These are phyloP conservation scores for Ophiostoma triangulosporum DNA, from an alignment of 2,329 filamentous ascomycete species.

Conservation along the genomic window DNA sequence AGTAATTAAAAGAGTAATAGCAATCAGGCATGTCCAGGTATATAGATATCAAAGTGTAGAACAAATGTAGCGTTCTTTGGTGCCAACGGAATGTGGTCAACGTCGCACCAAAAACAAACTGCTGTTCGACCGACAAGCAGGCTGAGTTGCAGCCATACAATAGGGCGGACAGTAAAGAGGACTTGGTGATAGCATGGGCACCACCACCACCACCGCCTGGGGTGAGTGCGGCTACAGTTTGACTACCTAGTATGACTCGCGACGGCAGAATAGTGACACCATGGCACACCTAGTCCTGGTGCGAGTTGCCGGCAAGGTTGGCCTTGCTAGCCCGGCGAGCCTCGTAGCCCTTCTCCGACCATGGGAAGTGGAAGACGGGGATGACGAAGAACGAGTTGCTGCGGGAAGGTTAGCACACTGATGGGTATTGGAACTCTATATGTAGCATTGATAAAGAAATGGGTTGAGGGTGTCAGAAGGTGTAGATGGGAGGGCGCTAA, in stretches of 20 bases:
- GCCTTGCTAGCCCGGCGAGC: slow-evolving; percentile 25
- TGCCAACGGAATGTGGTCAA: background rate
- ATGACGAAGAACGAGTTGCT: slow-evolving; percentile 84
- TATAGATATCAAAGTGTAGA: background rate
- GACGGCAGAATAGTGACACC: background rate
- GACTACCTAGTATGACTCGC: background rate
- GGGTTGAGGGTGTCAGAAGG: background rate
- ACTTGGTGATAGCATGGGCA: background rate
- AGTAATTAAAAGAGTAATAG: background rate
- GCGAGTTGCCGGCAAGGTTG: slow-evolving; percentile 32
- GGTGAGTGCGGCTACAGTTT: too few species aligned
- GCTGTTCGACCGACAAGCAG: background rate
- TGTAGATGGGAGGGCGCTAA: background rate
- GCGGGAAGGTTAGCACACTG: slow-evolving; percentile 5
- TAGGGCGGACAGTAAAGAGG: background rate
- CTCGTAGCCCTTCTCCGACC: slow-evolving; percentile 66
- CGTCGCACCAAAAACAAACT: background rate
- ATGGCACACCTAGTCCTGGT: background rate
- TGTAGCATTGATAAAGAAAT: background rate
- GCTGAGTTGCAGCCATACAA: background rate
- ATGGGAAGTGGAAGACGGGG: slow-evolving; percentile 88
- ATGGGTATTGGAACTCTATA: too few species aligned
- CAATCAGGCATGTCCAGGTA: background rate
- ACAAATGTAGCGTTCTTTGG: background rate
- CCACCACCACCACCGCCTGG: too few species aligned